Conservation (phyloP, 2,329 filamentous ascomycete genomes). For the Fusarium anthophilum region DNA sequence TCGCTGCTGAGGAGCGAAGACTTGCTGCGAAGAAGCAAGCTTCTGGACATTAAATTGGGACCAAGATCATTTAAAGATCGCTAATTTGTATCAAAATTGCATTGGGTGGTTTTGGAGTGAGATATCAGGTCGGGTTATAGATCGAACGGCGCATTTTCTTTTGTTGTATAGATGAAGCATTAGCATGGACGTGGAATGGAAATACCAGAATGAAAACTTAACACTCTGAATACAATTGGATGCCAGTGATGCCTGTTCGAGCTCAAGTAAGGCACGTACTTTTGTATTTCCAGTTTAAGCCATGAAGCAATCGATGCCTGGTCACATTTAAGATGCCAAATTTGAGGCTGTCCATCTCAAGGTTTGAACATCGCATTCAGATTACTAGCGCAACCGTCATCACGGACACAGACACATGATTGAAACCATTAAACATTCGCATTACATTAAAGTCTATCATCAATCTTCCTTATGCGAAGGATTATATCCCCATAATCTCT, state of each 20-base stretch:
- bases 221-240: fast-evolving
- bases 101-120: not conserved
- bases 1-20: conserved; percentile 78
- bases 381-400: not conserved
- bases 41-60: not conserved
- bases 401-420: not conserved
- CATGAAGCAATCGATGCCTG: not conserved
- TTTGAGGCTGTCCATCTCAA: not conserved
- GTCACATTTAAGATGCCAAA: fast-evolving
- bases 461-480: conserved; percentile 15
- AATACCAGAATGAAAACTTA: not conserved
- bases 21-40: conserved; percentile 54
- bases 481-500: conserved; percentile 38
- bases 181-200: not conserved
- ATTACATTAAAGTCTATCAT: conserved; percentile 9
- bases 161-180: not conserved
- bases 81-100: conserved; percentile 15
- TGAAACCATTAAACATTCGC: conserved; percentile 23
- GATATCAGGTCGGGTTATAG: not conserved
- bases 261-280: too few relatives aligned
- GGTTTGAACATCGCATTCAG: too few relatives aligned
- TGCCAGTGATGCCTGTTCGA: not conserved
- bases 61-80: fast-evolving
- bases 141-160: not conserved
- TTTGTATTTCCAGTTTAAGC: too few relatives aligned